Evolutionary conservation across 1,284 basidiomycete genomes (phyloP), one percentile per base, ranked within the genome.

Genomic region (Ganoderma lingzhi): DNA sequence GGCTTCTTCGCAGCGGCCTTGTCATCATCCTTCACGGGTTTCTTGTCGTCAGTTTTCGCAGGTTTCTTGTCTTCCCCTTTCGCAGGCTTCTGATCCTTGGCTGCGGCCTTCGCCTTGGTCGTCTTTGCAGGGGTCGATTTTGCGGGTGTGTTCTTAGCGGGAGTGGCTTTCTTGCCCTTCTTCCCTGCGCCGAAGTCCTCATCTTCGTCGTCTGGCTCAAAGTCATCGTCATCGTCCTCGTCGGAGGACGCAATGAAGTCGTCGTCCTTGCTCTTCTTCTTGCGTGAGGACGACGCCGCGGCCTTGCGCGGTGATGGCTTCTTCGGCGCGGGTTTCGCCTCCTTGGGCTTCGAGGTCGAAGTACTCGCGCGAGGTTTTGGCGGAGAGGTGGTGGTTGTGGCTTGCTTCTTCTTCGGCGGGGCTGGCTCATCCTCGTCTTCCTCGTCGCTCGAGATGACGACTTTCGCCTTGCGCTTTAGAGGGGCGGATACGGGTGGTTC

Each of bases 331-430:
- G 71, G 1, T 35, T 70, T 74, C 12, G 64, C 63, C 15, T 66
- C 66, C 44, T 71, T 72, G 12, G 76, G 45, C 41, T 75, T 73
- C 9, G 71, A 44, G 1, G 76, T 30, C 2, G 73, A 68, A 9
- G 58, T 67, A 17, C 63, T 71, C 17, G 63, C 39, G n/a, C 66
- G 74, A 12, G 78, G 62, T 69, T 79, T 82, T 1, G 82, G 73
- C 1, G 81, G 67, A 1, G 73, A 69, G 2, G 71, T 59, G 4
- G 81, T 70, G 2, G 80, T 79, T 1, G 66, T 61, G 14, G 71
- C 72, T 9, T 75, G 63, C 72, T 85, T 86, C 79, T 87, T 87
- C 78, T 81, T 84, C 0, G 84, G 82, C 6, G 83, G 83, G 2
- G 74, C 64, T 6, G 42, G 62, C 48, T 72, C 67, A 5, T 53